These are phyloP conservation scores for Purpureocillium takamizusanense DNA, from an alignment of 2,329 filamentous ascomycete species.

Conservation along the genomic window DNA sequence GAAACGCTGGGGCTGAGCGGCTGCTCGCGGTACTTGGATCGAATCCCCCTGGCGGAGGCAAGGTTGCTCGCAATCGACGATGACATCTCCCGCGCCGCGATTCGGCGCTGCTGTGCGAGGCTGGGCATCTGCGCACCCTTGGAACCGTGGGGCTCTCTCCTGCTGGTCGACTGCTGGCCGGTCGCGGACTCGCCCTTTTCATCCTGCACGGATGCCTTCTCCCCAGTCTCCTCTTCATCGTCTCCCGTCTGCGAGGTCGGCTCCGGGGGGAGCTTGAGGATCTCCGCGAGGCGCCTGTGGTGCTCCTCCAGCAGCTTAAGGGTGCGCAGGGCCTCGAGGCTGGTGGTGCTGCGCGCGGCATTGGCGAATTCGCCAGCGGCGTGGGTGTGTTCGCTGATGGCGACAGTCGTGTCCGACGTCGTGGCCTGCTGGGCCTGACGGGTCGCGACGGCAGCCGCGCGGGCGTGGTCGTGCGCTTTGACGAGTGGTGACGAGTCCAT, in stretches of 20 bases:
- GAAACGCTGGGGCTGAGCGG: constrained; percentile 66
- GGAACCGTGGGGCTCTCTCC: constrained; percentile 12
- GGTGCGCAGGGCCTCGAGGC: constrained; percentile 69
- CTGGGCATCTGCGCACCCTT: constrained; percentile 18
- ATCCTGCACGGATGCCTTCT: constrained; percentile 7
- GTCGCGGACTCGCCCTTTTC: constrained; percentile 15
- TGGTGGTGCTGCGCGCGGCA: constrained; percentile 63
- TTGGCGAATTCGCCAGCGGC: constrained; percentile 84
- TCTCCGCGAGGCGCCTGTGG: constrained; percentile 72
- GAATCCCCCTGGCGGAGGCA: constrained; percentile 76
- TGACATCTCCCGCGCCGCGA: constrained; percentile 58
- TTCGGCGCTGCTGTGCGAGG: constrained; percentile 33
- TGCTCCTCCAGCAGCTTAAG: constrained; percentile 80
- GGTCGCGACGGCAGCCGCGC: constrained; percentile 73
- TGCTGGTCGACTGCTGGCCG: constrained; percentile 3
- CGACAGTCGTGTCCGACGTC: constrained; percentile 61
- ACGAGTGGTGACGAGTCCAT: constrained; percentile 30
- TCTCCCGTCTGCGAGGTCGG: constrained; percentile 24
- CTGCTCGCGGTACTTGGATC: constrained; percentile 53
- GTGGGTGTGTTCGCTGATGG: constrained; percentile 78
- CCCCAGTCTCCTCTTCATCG: constrained; percentile 10
- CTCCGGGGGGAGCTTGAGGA: constrained; percentile 61
- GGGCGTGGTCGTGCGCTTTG: constrained; percentile 81
- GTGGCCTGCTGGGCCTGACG: constrained; percentile 42
- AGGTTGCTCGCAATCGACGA: constrained; percentile 85